Percentiles rank a stretch among this genome's conserved stretches.
Conservation (phyloP, 2,329 filamentous ascomycete species). For the Grosmannia serpens region DNA sequence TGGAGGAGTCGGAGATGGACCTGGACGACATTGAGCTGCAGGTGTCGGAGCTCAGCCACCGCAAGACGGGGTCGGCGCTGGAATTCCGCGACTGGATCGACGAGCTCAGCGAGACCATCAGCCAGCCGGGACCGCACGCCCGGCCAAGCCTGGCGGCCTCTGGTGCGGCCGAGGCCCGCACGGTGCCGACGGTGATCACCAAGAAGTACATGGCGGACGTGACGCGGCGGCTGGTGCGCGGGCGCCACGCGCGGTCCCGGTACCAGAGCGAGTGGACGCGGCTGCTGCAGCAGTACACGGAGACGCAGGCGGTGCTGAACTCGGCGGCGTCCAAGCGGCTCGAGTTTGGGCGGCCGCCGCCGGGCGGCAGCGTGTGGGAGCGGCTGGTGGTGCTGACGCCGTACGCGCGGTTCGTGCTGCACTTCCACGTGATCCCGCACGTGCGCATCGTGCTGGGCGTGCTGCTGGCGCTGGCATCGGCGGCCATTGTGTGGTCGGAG, state of each 20-base stretch:
- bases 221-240: conserved; percentile 68
- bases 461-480: conserved; percentile 62
- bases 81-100: conserved; percentile 92
- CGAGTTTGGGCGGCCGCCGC: conserved; percentile 53
- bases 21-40: conserved; percentile 74
- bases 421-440: conserved; percentile 63
- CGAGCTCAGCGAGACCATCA: conserved; percentile 70
- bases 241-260: conserved; percentile 70
- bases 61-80: conserved; percentile 66
- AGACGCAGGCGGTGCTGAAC: conserved; percentile 73
- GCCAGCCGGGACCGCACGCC: conserved; percentile 50
- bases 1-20: conserved; percentile 71
- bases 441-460: conserved; percentile 52
- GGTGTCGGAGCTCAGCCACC: conserved; percentile 64
- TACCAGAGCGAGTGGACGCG: conserved; percentile 80
- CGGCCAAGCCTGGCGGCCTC: conserved; percentile 27
- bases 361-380: conserved; percentile 41
- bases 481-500: conserved; percentile 87
- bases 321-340: conserved; percentile 71
- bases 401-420: conserved; percentile 66
- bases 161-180: conserved; percentile 31
- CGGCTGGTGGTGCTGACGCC: conserved; percentile 58
- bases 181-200: conserved; percentile 72
- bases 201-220: conserved; percentile 87
- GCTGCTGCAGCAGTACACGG: conserved; percentile 60